These are phyloP conservation scores for Bipolaris gigantea DNA, from an alignment of 2,329 filamentous ascomycete genomes.

Conservation along the genomic window DNA sequence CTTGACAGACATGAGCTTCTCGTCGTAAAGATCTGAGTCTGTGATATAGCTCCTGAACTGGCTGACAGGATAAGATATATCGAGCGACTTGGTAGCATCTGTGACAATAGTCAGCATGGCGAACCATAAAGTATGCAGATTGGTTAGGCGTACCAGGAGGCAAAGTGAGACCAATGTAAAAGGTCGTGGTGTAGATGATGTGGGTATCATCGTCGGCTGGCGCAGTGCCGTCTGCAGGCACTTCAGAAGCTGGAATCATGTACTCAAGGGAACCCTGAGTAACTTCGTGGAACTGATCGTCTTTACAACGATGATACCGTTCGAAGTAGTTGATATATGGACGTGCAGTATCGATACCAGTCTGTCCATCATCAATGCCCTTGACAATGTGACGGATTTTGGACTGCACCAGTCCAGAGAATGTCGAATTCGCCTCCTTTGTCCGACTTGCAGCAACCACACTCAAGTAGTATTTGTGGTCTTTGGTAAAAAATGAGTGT, in stretches of 20 bases:
- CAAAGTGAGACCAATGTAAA: constrained; percentile 88
- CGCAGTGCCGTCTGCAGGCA: constrained; percentile 48
- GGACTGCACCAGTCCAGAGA: constrained; percentile 91
- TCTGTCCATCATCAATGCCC: constrained; percentile 76
- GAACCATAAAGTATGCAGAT: neutral
- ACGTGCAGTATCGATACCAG: constrained; percentile 76
- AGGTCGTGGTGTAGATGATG: constrained; percentile 82
- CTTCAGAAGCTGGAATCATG: constrained; percentile 56
- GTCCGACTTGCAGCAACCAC: constrained; percentile 80
- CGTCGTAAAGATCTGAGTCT: constrained; percentile 73
- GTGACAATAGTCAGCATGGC: constrained; percentile 13
- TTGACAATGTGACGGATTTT: constrained; percentile 85
- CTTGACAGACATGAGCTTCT: constrained; percentile 74
- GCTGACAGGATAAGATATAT: constrained; percentile 78
- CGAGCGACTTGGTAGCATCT: constrained; percentile 68
- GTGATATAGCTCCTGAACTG: constrained; percentile 85
- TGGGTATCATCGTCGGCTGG: constrained; percentile 45
- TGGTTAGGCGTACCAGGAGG: constrained; percentile 63
- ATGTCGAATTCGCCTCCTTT: constrained; percentile 81
- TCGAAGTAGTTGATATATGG: constrained; percentile 94
- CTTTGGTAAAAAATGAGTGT: constrained; percentile 89
- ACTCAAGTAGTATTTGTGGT: constrained; percentile 94
- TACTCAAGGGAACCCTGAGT: constrained; percentile 64
- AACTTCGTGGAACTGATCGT: constrained; percentile 63
- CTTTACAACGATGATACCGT: constrained; percentile 70